Percentiles rank a stretch among this genome's conserved stretches.
Evolutionary conservation across 1,284 basidiomycete genomes (phyloP).

Genomic region (Singerocomus inundabilis): DNA sequence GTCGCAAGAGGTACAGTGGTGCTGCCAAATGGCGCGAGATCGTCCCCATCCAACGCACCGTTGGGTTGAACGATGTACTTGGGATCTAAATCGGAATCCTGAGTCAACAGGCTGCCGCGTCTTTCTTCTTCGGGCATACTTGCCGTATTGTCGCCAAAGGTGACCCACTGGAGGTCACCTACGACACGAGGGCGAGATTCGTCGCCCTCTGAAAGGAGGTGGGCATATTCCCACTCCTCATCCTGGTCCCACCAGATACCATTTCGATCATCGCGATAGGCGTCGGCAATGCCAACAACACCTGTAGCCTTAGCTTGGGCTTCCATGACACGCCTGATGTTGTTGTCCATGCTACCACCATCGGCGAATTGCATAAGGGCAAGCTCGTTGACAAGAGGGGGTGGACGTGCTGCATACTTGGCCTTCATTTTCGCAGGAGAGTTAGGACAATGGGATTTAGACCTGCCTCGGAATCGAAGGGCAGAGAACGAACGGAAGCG

Average conservation of each 20-base stretch:
- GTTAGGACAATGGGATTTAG: slow-evolving; percentile 31
- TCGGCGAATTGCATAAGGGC: slow-evolving; percentile 65
- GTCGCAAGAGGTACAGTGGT: slow-evolving; percentile 25
- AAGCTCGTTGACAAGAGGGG: slow-evolving; percentile 59
- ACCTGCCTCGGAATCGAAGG: slow-evolving; percentile 37
- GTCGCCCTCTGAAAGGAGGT: slow-evolving; percentile 45
- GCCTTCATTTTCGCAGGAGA: slow-evolving; percentile 28
- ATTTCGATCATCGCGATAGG: slow-evolving; percentile 58
- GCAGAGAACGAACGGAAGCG: slow-evolving; percentile 48
- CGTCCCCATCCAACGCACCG: slow-evolving; percentile 36
- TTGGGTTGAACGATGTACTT: slow-evolving; percentile 46
- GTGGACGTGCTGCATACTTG: slow-evolving; percentile 37
- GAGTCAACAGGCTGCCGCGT: slow-evolving; percentile 46
- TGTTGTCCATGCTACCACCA: slow-evolving; percentile 59
- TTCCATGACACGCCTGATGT: slow-evolving; percentile 55
- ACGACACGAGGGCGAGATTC: slow-evolving; percentile 7
- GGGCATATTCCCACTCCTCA: slow-evolving; percentile 65
- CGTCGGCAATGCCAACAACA: slow-evolving; percentile 41
- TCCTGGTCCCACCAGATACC: slow-evolving; percentile 70
- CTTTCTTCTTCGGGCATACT: slow-evolving; percentile 35
- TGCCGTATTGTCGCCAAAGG: slow-evolving; percentile 33
- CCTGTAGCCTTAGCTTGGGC: slow-evolving; percentile 47
- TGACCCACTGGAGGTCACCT: slow-evolving; percentile 42
- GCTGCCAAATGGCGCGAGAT: slow-evolving; percentile 34
- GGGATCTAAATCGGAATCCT: slow-evolving; percentile 53